Evolutionary conservation across 139 green algal genomes (phyloP), one percentile per base, ranked within the genome.

Genomic region (Coccomyxa sp.): DNA sequence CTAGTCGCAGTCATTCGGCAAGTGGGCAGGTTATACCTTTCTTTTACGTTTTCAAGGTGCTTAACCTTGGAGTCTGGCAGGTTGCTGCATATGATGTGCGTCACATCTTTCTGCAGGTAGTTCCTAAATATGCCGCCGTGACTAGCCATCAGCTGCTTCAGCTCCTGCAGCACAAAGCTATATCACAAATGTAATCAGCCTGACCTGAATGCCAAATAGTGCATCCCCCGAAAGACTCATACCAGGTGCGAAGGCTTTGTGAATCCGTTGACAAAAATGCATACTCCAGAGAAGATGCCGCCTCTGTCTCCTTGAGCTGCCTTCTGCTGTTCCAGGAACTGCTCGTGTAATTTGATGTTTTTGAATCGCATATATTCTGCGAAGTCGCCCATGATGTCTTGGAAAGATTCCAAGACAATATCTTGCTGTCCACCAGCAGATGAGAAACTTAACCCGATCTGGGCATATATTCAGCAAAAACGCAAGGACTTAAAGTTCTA

Each of bases 61-160:
- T 94, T 94, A 30, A 98, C 83, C 84, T 98, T 98, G 10, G 92
- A 92, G 82, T 98, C 95, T 0, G 96, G 91, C 45, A 99, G 88
- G 82, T 98, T 95, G 87, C 76, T 88, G 84, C 93, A 98, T 11
- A 99, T 90, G 71, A 99, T 94, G 86, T 99, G 96, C 1, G 96
- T 99, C 13, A 98, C 93, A 0, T 31, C 82, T 18, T 90, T 85
- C 79, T 79, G 85, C n/a, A 87, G 90, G 82, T 97, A 97, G 81
- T 96, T 96, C 77, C 97, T 93, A 85, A 98, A 98, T 30, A 80
- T 63, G 57, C 96, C 96, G 0, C 96, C 96, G 84, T 99, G 93
- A 71, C 88, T 51, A 3, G 93, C 86, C 96, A 99, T 99, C 12
- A 99, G 84, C 31, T 95, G 91, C 85, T 94, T 95, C 11, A 99